Evolutionary conservation across 305 asterid genomes (phyloP).

Genomic region (Caryopteris hybrid): DNA sequence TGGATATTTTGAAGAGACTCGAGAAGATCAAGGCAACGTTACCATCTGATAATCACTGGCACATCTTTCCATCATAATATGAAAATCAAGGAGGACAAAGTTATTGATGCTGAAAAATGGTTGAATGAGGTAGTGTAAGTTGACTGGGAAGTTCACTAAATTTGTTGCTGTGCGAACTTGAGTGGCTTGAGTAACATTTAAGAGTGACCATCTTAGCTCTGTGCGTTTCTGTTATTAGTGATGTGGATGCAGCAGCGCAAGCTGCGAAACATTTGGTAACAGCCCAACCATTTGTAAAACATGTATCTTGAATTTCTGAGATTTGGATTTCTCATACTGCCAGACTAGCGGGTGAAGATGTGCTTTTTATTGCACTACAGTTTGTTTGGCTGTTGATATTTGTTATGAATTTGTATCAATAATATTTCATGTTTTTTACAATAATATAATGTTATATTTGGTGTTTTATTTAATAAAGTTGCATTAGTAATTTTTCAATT

Average conservation of each 20-base stretch:
- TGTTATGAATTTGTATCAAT: background rate
- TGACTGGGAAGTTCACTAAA: background rate
- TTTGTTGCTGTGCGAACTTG: background rate
- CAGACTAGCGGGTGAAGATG: background rate
- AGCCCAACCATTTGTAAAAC: background rate
- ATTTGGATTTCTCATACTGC: background rate
- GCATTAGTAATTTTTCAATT: too few relatives aligned
- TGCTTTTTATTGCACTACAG: background rate
- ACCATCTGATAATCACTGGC: constrained; percentile 74
- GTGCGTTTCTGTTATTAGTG: constrained; percentile 1
- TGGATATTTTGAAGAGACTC: constrained; percentile 78
- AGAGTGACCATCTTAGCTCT: background rate
- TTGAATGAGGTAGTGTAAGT: background rate
- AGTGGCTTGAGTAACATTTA: constrained; percentile 7
- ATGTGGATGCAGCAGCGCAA: constrained; percentile 22
- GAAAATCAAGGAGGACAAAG: background rate
- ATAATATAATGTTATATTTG: too few relatives aligned
- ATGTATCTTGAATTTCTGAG: background rate
- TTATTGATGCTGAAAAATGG: background rate
- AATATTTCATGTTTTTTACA: too few relatives aligned
- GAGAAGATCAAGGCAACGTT: constrained; percentile 62
- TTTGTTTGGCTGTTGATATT: background rate
- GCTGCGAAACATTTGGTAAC: constrained; percentile 7
- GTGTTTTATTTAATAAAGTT: too few relatives aligned
- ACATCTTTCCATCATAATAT: constrained; percentile 50